A percentile compares a stretch with the other conserved stretches of the same genome.
These are phyloP conservation scores for Thielaviopsis euricoi DNA, from an alignment of 2,329 filamentous ascomycete genomes.

Conservation along the genomic window DNA sequence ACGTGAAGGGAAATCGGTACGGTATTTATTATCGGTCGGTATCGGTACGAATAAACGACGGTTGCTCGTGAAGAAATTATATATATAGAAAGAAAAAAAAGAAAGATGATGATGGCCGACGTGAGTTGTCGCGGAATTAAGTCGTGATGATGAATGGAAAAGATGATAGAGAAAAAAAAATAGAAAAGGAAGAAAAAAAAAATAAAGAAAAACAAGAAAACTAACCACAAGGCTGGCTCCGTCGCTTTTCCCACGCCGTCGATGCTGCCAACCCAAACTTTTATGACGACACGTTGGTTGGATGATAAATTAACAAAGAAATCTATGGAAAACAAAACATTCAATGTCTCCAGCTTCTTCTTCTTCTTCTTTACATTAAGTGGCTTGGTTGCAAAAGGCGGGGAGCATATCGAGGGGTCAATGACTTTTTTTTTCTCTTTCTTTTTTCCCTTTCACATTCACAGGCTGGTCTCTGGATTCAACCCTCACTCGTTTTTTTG, in stretches of 20 bases:
- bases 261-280: background rate
- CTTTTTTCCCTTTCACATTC: background rate
- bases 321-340: background rate
- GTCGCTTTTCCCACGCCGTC: background rate
- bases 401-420: background rate
- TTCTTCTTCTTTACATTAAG: too few species aligned
- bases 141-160: background rate
- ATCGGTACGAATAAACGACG: background rate
- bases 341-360: too few species aligned
- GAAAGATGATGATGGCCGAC: background rate
- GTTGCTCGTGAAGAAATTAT: too few species aligned
- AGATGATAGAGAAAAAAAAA: background rate
- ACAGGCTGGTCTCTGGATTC: background rate
- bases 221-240: background rate
- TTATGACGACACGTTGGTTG: background rate
- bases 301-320: background rate
- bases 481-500: background rate
- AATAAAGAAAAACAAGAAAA: background rate
- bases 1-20: background rate
- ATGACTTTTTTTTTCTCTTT: too few species aligned
- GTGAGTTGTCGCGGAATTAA: background rate
- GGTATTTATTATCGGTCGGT: background rate
- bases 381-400: background rate
- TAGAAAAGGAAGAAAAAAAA: background rate
- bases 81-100: background rate